Conservation (phyloP, 192 early-diverging fungal species). For the Backusella circina region DNA sequence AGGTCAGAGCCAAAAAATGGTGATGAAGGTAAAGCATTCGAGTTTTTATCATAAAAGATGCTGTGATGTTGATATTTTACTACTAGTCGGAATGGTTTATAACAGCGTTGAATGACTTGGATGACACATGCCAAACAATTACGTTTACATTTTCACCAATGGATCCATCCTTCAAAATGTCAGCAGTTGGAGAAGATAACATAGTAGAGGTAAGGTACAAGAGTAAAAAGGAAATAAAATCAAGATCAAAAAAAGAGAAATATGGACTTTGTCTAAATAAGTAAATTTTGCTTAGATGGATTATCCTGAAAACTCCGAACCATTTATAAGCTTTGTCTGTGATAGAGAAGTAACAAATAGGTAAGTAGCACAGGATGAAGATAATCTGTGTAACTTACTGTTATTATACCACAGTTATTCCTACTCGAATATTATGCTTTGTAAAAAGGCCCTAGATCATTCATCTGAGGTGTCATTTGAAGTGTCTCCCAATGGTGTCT, state of each 20-base stretch:
- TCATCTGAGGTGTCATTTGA: constrained; percentile 10
- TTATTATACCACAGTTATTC: background rate
- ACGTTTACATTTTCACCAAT: constrained; percentile 16
- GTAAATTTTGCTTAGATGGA: background rate
- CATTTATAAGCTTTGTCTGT: background rate
- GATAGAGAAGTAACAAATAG: background rate
- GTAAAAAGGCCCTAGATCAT: background rate
- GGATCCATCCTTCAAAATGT: constrained; percentile 12
- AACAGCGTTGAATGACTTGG: constrained; percentile 11
- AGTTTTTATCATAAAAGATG: background rate
- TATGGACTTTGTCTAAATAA: background rate
- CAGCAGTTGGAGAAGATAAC: background rate
- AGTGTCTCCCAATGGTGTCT: background rate
- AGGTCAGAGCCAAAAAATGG: constrained; percentile 3
- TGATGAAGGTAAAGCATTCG: constrained; percentile 1
- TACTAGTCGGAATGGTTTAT: constrained; percentile 14
- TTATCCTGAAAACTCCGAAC: background rate
- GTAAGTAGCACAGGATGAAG: constrained; percentile 7
- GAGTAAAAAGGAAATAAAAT: background rate
- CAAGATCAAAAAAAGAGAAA: background rate
- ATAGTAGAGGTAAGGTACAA: background rate
- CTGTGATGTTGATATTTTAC: background rate
- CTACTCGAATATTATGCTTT: constrained; percentile 1
- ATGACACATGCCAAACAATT: constrained; percentile 7
- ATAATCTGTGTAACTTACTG: background rate